These are phyloP conservation scores for Cnidoscolus chayamansa DNA, from an alignment of 441 rosid genomes.

Conservation along the genomic window DNA sequence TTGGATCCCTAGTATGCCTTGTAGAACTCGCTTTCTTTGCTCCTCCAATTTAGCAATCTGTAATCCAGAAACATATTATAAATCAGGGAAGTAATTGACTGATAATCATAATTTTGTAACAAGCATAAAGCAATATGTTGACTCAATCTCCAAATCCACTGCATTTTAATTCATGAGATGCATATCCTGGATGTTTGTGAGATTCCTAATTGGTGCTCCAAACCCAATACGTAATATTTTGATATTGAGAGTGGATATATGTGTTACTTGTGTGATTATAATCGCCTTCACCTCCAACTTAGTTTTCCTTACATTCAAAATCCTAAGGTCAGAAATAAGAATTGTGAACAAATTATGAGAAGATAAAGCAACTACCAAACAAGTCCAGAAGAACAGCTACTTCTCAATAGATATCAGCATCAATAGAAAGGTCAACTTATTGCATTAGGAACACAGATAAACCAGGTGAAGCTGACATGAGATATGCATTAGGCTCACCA, in stretches of 20 bases:
- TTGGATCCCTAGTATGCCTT: conserved; percentile 62
- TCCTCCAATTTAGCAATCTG: conserved; percentile 78
- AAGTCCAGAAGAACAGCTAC: background rate
- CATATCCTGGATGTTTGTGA: background rate
- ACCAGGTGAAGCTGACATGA: background rate
- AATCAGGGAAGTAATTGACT: conserved; percentile 13
- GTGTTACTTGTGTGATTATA: background rate
- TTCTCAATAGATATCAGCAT: background rate
- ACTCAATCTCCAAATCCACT: background rate
- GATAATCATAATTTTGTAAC: conserved; percentile 8
- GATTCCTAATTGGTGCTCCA: background rate
- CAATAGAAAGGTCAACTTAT: background rate
- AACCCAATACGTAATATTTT: background rate
- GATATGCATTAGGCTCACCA: background rate
- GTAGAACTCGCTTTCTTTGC: conserved; percentile 56
- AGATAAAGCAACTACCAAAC: background rate
- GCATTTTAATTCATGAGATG: background rate
- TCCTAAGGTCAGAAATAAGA: background rate
- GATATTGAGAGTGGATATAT: background rate
- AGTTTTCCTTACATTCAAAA: background rate
- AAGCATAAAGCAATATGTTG: background rate
- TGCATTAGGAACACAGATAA: too few relatives aligned
- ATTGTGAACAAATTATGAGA: background rate
- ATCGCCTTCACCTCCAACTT: background rate
- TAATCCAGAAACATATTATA: conserved; percentile 22